Evolutionary conservation across 768 basidiomycete species (phyloP), one percentile per base, ranked within the genome.

Genomic region (Boletus reticuloceps): DNA sequence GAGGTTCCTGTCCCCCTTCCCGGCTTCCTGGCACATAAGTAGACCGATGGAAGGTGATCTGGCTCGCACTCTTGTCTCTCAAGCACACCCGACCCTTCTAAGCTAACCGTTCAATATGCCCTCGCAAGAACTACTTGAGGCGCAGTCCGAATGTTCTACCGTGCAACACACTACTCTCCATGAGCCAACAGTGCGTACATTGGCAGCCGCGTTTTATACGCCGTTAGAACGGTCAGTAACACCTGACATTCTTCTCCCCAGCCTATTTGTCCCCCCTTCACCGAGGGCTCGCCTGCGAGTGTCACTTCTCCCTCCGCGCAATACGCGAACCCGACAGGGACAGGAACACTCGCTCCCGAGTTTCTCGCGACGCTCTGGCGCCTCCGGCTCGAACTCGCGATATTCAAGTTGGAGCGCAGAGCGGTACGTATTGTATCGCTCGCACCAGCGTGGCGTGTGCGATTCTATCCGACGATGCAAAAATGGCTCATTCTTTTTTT

Each of bases 331-430:
- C 8, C 49, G 12, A 14, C 16, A 38, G 47, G 22, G 12, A 14
- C 16, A 38, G 47, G 22, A 22, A n/a, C 20, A 1, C 37, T 57
- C 20, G 8, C 22, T 17, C 56, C 64, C 6, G 50, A 60, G 20
- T 56, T 58, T 29, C 46, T 65, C n/a, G 56, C 47, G 11, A 54
- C 47, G 11, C 52, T 65, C 16, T 66, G 64, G 64, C 50, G 47
- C 38, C 14, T 58, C 40, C 56, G 58, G 6, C 58, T 66, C 27
- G 55, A 64, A 32, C 45, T 55, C 4, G 64, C 56, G 6, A 58
- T 66, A 46, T 65, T 61, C 53, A 19, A 43, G 29, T 32, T 66
- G 5, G 64, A 66, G n/a, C 61, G 64, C 36, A 60, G 53, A 56
- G 61, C 53, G 54, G 64, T 66, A 50, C 11, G 64, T 66, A 42